phyloP scores from a whole-genome alignment of 2,329 filamentous ascomycete species.

The Cercospora sp. region DNA sequence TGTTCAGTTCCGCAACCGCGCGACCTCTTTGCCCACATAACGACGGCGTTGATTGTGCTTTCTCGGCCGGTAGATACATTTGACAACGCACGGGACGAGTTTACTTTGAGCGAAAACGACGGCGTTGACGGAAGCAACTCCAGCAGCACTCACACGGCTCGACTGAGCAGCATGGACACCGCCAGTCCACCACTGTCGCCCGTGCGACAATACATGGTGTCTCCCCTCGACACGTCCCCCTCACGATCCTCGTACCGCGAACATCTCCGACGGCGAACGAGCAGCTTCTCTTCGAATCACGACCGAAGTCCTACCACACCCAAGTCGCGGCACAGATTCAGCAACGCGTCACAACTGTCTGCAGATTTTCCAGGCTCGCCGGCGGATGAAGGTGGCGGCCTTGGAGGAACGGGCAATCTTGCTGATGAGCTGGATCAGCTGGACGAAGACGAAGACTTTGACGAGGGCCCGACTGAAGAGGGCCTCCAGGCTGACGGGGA shows the following conservation, averaged over 20 bases:
- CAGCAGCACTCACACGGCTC: not conserved
- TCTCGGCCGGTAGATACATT: not conserved
- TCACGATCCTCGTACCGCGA: constrained; percentile 34
- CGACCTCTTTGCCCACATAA: not conserved
- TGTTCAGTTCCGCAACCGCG: not conserved
- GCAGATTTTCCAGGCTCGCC: constrained; percentile 40
- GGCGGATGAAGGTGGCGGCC: constrained; percentile 41
- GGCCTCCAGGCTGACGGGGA: constrained; percentile 22
- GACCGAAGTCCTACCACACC: constrained; percentile 48
- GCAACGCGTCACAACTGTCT: constrained; percentile 37
- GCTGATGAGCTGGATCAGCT: constrained; percentile 83
- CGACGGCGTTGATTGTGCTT: not conserved
- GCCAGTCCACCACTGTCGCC: constrained; percentile 48
- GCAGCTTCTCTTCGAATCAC: constrained; percentile 46
- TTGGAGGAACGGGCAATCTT: constrained; percentile 69
- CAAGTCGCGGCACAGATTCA: constrained; percentile 41
- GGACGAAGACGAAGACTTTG: constrained; percentile 46
- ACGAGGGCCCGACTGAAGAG: constrained; percentile 31
- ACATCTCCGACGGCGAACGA: constrained; percentile 36
- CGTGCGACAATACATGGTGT: constrained; percentile 44
- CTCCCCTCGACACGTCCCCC: constrained; percentile 47
- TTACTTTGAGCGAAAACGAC: not conserved
- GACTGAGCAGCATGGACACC: constrained; percentile 24
- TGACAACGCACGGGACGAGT: not conserved
- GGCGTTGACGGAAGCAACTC: not conserved